Percentiles rank a stretch among this genome's conserved stretches.
Conservation (phyloP, 495 filamentous ascomycete genomes). For the Mytilinidion resinicola region DNA sequence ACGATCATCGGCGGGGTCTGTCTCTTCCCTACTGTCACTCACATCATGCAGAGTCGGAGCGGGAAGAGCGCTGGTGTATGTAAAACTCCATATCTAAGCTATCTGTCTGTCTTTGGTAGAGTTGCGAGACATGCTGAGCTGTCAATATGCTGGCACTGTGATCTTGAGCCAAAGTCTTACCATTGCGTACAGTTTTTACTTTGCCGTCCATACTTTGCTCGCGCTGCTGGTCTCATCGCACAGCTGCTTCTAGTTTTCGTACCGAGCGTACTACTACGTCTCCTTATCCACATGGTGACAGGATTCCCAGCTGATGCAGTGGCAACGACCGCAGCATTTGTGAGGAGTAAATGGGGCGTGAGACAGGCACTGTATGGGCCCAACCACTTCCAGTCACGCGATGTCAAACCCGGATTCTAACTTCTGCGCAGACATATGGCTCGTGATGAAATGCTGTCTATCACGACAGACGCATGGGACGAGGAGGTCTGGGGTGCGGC, state of each 20-base stretch:
- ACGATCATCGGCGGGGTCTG: conserved; percentile 29
- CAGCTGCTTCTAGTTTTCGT: conserved; percentile 13
- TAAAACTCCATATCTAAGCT: neutral
- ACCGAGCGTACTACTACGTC: conserved; percentile 1
- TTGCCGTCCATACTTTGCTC: neutral
- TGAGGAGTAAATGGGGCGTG: conserved; percentile 9
- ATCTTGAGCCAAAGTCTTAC: neutral
- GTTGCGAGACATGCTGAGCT: neutral
- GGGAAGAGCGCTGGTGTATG: conserved; percentile 28
- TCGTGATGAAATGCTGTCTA: conserved; percentile 67
- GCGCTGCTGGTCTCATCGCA: neutral
- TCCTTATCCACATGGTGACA: conserved; percentile 6
- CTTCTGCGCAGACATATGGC: conserved; percentile 51
- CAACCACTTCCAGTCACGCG: neutral
- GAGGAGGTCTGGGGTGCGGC: conserved; percentile 71
- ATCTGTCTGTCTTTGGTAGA: neutral
- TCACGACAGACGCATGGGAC: conserved; percentile 71
- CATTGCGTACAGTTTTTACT: conserved; percentile 2
- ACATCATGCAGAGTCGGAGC: conserved; percentile 29
- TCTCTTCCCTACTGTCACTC: conserved; percentile 32
- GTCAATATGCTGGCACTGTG: neutral
- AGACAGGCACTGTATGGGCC: neutral
- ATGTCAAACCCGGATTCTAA: neutral
- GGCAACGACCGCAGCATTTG: conserved; percentile 10
- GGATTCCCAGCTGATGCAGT: conserved; percentile 13